Conservation (phyloP, 2,329 filamentous ascomycete genomes). For the Parastagonospora avenae region DNA sequence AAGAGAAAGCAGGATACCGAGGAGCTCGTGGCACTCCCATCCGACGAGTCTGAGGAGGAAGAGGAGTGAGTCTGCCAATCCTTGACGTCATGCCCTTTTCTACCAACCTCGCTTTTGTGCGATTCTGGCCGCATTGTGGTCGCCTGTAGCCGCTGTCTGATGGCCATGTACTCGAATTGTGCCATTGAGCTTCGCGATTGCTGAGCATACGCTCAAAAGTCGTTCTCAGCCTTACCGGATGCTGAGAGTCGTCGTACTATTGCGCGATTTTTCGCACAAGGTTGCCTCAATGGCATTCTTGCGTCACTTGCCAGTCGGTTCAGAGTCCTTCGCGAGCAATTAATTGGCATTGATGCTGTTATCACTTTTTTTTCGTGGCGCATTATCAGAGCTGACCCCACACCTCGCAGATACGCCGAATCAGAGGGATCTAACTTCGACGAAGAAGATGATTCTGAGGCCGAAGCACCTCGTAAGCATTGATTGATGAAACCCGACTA, state of each 20-base stretch:
- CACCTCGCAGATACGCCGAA: conserved; percentile 40
- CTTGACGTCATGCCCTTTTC: conserved; percentile 46
- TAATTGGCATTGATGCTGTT: too few relatives aligned
- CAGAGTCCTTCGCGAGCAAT: too few relatives aligned
- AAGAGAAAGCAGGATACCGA: conserved; percentile 51
- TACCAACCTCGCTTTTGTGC: conserved; percentile 23
- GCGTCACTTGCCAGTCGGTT: too few relatives aligned
- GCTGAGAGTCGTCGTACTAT: conserved; percentile 2
- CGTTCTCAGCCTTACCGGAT: conserved; percentile 24
- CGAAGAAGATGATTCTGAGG: conserved; percentile 43
- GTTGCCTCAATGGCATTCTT: too few relatives aligned
- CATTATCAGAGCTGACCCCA: conserved; percentile 32
- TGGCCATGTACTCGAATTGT: conserved; percentile 13
- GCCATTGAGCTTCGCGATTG: conserved; percentile 19
- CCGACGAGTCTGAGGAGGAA: conserved; percentile 51
- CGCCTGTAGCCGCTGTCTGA: conserved; percentile 18
- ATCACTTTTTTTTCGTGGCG: too few relatives aligned
- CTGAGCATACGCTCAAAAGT: conserved; percentile 10
- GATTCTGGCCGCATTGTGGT: conserved; percentile 23
- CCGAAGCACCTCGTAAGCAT: conserved; percentile 43
- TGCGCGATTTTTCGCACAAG: not conserved
- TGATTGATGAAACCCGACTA: too few relatives aligned
- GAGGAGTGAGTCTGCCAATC: conserved; percentile 48
- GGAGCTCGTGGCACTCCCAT: conserved; percentile 52
- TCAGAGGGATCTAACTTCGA: conserved; percentile 45